Evolutionary conservation across 2,329 filamentous ascomycete species (phyloP), one percentile per base, ranked within the genome.

Genomic region (Immersiporthe knoxdaviesiana): DNA sequence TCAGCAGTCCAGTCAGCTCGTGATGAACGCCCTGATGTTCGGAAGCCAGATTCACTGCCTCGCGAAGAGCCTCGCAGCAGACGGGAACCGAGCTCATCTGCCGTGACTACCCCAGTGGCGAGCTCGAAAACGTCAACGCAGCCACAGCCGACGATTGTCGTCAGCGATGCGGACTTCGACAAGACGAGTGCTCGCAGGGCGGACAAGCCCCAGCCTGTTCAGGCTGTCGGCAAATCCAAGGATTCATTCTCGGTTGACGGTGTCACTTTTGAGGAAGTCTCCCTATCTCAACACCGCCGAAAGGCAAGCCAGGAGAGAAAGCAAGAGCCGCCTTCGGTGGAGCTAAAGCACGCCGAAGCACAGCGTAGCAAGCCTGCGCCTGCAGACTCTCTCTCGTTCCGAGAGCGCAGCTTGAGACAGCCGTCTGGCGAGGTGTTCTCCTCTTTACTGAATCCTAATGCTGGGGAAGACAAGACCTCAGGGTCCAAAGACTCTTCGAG

Each of bases 391-490:
- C 56, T 59, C 7, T 59, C 56, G 21, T 59, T 59, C 32, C 56
- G 56, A 12, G 56, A 59, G 32, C 56, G 56, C 32, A 37, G 16
- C 30, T 59, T 59, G 14, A 59, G 32, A 32, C 56, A 59, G 56
- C 56, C 30, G 21, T 37, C 56, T 59, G 32, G 7, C 11, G 30
- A 24, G 18, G 18, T 12, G 1, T 7, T 21, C 11, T 3, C 54
- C 30, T 37, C 56, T 14, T n/a, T 14, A 18, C 32, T 32, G 14
- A 32, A 18, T 14, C 24, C 12, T 2, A 18, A 14, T 8, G 24
- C 52, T 18, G 27, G 14, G 14, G 12, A 2, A 2, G 52, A 56
- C 18, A 1, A 8, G 2, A 12, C 8, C 27, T 32, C 52, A 18
- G 12, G 12, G 27, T 1, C 14, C 14, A 30, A 32, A 56, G 27